Conservation (phyloP, 73 alveolate species). For the Diophrys sp. region DNA sequence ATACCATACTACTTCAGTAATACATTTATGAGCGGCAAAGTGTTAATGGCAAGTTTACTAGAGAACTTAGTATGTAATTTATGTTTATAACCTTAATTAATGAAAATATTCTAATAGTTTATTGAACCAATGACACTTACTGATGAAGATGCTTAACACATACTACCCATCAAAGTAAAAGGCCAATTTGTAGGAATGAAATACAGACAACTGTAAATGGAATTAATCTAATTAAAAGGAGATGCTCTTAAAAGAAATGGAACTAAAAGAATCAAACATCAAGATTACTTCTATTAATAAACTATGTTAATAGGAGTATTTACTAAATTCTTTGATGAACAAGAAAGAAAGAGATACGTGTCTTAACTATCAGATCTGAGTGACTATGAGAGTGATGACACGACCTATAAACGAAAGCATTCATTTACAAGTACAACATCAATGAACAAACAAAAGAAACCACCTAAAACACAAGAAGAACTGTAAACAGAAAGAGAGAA, state of each 20-base stretch:
- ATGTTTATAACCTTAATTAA: neutral
- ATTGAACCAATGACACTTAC: neutral
- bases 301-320: neutral
- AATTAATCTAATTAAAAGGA: too few species aligned
- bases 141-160: neutral
- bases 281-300: neutral
- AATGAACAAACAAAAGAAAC: too few species aligned
- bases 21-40: neutral
- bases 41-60: neutral
- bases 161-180: neutral
- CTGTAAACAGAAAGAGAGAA: too few species aligned
- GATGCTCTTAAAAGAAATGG: neutral
- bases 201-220: neutral
- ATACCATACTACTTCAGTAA: too few species aligned
- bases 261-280: neutral
- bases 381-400: too few species aligned
- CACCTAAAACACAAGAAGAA: too few species aligned
- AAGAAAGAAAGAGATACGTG: neutral
- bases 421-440: too few species aligned
- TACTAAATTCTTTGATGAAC: neutral
- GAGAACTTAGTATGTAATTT: neutral
- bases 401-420: too few species aligned
- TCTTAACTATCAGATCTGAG: too few species aligned
- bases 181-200: neutral
- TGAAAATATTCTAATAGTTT: neutral